Conservation (phyloP, 2,329 filamentous ascomycete species). For the Verticillium nubilum region DNA sequence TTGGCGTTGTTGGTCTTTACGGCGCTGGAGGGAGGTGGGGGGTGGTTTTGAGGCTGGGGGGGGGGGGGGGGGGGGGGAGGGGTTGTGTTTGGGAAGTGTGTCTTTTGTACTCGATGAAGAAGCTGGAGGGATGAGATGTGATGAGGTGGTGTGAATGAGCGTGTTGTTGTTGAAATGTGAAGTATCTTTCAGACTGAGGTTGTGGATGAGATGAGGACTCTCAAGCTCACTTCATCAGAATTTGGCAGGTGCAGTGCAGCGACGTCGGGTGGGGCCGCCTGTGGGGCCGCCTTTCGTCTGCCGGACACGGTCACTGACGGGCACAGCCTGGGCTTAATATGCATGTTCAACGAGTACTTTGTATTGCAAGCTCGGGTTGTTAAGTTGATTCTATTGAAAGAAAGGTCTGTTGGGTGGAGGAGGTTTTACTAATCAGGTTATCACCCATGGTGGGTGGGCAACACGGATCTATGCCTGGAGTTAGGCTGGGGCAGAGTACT, state of each 20-base stretch:
- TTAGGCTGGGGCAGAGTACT: too few relatives aligned
- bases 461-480: too few relatives aligned
- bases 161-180: background rate
- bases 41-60: constrained; percentile 29
- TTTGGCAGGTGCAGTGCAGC: background rate
- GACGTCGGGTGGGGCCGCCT: background rate
- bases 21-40: constrained; percentile 51
- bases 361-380: too few relatives aligned
- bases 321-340: too few relatives aligned
- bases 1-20: constrained; percentile 50
- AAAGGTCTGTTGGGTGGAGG: too few relatives aligned
- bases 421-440: too few relatives aligned
- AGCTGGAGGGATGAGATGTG: background rate
- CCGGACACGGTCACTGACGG: too few relatives aligned
- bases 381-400: too few relatives aligned
- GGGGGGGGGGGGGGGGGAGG: too few relatives aligned
- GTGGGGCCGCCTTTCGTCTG: background rate
- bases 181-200: too few relatives aligned
- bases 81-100: background rate
- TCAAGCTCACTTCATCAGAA: background rate
- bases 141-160: background rate
- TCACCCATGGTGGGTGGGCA: too few relatives aligned
- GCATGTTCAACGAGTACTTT: too few relatives aligned
- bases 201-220: background rate
- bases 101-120: background rate